phyloP scores from a whole-genome alignment of 495 filamentous ascomycete genomes.

The Parachaetomium inaequale region DNA sequence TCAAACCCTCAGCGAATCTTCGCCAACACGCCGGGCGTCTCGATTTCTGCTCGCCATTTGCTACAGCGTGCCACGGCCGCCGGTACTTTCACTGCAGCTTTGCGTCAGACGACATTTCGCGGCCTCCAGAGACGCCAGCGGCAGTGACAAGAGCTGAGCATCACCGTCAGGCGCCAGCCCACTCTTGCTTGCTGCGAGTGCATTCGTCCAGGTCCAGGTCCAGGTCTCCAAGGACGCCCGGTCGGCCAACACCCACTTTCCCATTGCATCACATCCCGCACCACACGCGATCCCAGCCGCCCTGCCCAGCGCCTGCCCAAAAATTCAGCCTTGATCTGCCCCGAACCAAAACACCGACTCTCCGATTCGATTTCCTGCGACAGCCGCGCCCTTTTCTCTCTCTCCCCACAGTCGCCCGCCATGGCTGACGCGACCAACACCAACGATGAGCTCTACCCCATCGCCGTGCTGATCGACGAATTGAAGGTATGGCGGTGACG shows the following conservation, averaged over 20 bases:
- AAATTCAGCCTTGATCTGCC: constrained; percentile 15
- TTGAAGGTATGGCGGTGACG: constrained; percentile 70
- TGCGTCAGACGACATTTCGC: constrained; percentile 1
- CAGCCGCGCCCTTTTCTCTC: constrained; percentile 12
- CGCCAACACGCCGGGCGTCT: constrained; percentile 10
- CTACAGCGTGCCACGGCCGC: constrained; percentile 11
- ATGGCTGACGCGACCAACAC: constrained; percentile 55
- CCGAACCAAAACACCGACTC: constrained; percentile 15
- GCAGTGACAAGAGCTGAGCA: constrained; percentile 9
- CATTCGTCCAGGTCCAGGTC: too few relatives aligned
- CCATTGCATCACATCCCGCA: constrained; percentile 36
- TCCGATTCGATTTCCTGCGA: constrained; percentile 16
- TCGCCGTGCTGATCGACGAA: constrained; percentile 98
- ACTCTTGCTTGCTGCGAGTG: neutral
- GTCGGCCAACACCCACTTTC: constrained; percentile 21
- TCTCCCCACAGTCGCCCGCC: constrained; percentile 32
- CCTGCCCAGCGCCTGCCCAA: constrained; percentile 24
- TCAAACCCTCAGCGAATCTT: constrained; percentile 13
- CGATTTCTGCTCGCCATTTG: constrained; percentile 15
- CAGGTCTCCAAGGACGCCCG: constrained; percentile 16
- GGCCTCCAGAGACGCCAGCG: neutral
- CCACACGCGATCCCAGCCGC: constrained; percentile 33
- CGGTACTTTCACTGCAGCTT: constrained; percentile 1
- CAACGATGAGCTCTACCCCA: constrained; percentile 97
- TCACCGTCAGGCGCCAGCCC: neutral